Percentiles rank a stretch among this genome's conserved stretches.
Conservation (phyloP, 805 yeast genomes). For the Barnettozyma californica region DNA sequence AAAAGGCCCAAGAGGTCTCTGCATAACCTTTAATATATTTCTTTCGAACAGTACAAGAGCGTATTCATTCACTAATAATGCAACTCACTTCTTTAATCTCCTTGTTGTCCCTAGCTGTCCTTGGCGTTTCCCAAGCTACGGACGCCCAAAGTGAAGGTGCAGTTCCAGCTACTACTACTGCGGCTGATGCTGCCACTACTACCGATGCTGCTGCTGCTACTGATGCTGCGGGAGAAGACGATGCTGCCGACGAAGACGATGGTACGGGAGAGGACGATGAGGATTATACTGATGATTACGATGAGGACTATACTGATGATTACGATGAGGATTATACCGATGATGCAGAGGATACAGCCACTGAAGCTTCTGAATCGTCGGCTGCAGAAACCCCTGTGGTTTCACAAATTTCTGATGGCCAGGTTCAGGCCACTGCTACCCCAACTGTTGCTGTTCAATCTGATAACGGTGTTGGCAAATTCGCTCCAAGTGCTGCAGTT, state of each 20-base stretch:
- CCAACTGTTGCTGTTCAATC: constrained; percentile 26
- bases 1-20: neutral
- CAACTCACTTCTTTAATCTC: constrained; percentile 16
- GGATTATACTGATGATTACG: too few species aligned
- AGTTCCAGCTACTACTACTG: constrained; percentile 18
- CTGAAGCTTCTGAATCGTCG: neutral
- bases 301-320: too few species aligned
- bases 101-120: constrained; percentile 13
- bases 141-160: constrained; percentile 48
- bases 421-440: constrained; percentile 30
- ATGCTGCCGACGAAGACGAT: too few species aligned
- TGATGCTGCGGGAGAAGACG: too few species aligned
- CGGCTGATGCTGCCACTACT: constrained; percentile 3
- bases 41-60: neutral
- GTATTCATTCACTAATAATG: constrained; percentile 9
- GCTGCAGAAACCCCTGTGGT: constrained; percentile 2
- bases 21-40: neutral
- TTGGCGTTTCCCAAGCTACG: constrained; percentile 25
- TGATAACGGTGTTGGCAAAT: constrained; percentile 17
- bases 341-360: constrained; percentile 12
- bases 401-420: constrained; percentile 28
- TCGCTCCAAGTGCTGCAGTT: constrained; percentile 19
- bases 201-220: too few species aligned
- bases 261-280: too few species aligned
- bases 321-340: too few species aligned